These are phyloP conservation scores for Cytospora piceae DNA, from an alignment of 2,329 filamentous ascomycete species.

Conservation along the genomic window DNA sequence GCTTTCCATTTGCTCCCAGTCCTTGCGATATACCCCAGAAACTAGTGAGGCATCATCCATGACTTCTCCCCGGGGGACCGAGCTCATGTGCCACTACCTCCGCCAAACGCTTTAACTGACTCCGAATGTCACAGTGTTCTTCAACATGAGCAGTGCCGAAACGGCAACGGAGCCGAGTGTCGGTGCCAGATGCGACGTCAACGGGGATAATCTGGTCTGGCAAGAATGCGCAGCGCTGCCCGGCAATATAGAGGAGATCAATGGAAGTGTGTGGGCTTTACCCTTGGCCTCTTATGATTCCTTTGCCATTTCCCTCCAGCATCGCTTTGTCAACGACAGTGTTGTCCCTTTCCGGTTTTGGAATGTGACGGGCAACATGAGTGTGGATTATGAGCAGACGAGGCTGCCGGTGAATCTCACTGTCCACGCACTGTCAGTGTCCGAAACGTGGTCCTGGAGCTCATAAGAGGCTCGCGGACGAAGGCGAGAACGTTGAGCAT, in stretches of 20 bases:
- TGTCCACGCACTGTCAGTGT: not conserved
- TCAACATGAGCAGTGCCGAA: slow-evolving; percentile 2
- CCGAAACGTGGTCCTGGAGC: slow-evolving; percentile 1
- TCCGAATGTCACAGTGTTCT: not conserved
- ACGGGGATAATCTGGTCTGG: not conserved
- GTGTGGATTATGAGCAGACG: not conserved
- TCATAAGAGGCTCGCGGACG: not conserved
- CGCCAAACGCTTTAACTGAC: not conserved
- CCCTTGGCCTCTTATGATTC: not conserved
- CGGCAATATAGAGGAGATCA: not conserved
- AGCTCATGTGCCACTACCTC: not conserved
- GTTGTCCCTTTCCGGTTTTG: not conserved
- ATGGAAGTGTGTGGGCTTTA: slow-evolving; percentile 5
- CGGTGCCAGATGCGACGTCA: not conserved
- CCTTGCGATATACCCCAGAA: not conserved
- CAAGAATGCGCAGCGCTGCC: not conserved
- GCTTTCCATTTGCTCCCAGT: not conserved
- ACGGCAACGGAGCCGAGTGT: slow-evolving; percentile 3
- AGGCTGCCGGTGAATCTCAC: not conserved
- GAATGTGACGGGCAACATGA: slow-evolving; percentile 6
- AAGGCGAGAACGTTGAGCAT: not conserved
- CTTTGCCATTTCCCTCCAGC: not conserved
- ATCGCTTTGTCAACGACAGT: not conserved
- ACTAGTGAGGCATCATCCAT: not conserved
- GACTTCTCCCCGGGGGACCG: not conserved